Percentiles rank a stretch among this genome's conserved stretches.
Evolutionary conservation across 1,284 basidiomycete genomes (phyloP).

Genomic region (Ganoderma sinense): DNA sequence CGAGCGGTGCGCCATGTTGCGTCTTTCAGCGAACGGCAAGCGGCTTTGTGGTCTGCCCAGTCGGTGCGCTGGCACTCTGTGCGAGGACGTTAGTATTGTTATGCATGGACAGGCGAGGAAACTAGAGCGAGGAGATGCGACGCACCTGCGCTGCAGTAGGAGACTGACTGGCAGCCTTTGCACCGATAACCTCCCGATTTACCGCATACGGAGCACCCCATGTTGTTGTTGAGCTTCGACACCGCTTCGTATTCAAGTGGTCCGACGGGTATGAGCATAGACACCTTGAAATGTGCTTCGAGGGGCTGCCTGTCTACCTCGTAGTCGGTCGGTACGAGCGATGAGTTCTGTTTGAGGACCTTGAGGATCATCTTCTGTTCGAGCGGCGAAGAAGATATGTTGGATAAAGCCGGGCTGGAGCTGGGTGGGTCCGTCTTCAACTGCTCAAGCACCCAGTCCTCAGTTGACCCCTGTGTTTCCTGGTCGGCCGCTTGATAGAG

Average conservation of each 20-base stretch:
- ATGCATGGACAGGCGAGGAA: too few relatives aligned
- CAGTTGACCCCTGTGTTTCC: conserved; percentile 24
- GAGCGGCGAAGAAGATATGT: conserved; percentile 37
- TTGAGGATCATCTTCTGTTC: conserved; percentile 45
- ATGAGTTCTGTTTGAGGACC: conserved; percentile 45
- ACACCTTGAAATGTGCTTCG: conserved; percentile 40
- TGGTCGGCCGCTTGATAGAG: conserved; percentile 37
- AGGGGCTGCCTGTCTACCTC: conserved; percentile 26
- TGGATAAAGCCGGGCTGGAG: background rate
- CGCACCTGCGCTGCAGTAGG: conserved; percentile 47
- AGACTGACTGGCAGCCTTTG: conserved; percentile 44
- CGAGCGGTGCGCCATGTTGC: conserved; percentile 47
- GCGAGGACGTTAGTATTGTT: conserved; percentile 16
- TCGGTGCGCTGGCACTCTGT: conserved; percentile 49
- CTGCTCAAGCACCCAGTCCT: conserved; percentile 28
- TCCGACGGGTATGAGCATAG: conserved; percentile 49
- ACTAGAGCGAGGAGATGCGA: background rate
- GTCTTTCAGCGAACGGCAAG: conserved; percentile 48
- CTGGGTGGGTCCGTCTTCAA: conserved; percentile 1
- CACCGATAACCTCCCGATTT: conserved; percentile 43
- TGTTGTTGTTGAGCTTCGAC: conserved; percentile 43
- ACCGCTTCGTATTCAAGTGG: conserved; percentile 47
- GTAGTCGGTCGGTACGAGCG: conserved; percentile 40
- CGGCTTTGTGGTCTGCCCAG: conserved; percentile 48
- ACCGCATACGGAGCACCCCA: conserved; percentile 50